Evolutionary conservation across 208 protist genomes (phyloP).

Genomic region (Porcisia deanei): DNA sequence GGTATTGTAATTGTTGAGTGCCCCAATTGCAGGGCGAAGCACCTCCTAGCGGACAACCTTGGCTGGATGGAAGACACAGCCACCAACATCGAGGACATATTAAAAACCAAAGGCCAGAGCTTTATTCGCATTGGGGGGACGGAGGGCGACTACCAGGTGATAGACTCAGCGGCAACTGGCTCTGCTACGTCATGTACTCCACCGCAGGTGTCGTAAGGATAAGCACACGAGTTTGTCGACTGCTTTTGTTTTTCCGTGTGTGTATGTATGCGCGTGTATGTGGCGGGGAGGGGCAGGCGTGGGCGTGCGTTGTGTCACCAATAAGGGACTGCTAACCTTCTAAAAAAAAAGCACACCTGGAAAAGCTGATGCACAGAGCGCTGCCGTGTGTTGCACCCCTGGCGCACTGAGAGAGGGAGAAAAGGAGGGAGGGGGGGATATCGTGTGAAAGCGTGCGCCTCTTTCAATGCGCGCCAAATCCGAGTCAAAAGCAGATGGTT

Average conservation of each 20-base stretch:
- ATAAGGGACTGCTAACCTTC: not conserved
- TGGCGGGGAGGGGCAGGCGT: too few species aligned
- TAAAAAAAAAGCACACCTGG: not conserved
- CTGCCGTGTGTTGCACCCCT: not conserved
- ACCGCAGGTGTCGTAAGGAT: not conserved
- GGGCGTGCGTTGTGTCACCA: not conserved
- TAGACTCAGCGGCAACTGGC: not conserved
- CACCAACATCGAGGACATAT: slow-evolving; percentile 85
- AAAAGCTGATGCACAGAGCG: not conserved
- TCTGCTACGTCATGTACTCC: not conserved
- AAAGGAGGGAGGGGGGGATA: too few species aligned
- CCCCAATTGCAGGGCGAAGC: slow-evolving; percentile 78
- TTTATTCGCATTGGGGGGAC: slow-evolving; percentile 65
- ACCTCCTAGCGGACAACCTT: slow-evolving; percentile 93
- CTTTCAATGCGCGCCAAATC: not conserved
- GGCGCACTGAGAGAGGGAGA: not conserved
- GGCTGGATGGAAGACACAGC: slow-evolving; percentile 85
- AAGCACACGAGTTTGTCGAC: not conserved
- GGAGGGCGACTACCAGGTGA: slow-evolving; percentile 56
- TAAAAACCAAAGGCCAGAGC: slow-evolving; percentile 70
- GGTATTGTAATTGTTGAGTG: slow-evolving; percentile 94
- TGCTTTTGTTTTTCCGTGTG: not conserved
- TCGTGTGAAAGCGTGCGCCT: not conserved
- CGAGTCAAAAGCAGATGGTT: not conserved
- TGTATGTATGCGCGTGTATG: not conserved